A percentile compares a stretch with the other conserved stretches of the same genome.
Evolutionary conservation across 2,329 filamentous ascomycete genomes (phyloP).

Genomic region (Parastagonospora nodorum): DNA sequence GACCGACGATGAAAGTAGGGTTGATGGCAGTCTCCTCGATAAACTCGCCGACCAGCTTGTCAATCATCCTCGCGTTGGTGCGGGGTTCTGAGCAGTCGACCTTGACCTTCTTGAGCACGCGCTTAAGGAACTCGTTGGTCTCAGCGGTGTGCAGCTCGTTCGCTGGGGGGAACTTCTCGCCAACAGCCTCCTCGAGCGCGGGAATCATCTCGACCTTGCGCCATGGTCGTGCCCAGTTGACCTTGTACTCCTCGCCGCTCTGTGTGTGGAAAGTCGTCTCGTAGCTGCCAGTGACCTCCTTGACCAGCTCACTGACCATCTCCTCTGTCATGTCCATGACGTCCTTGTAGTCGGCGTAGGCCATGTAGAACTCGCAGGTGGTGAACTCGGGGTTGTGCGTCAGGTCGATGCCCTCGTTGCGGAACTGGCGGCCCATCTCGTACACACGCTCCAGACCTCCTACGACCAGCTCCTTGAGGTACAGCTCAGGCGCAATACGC

Average conservation of each 20-base stretch:
- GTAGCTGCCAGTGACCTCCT: conserved; percentile 84
- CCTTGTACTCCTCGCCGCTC: conserved; percentile 80
- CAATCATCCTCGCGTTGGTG: conserved; percentile 95
- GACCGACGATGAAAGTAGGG: conserved; percentile 89
- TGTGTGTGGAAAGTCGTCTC: conserved; percentile 86
- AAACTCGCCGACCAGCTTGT: conserved; percentile 90
- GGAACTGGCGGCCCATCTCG: conserved; percentile 93
- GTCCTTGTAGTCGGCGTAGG: conserved; percentile 75
- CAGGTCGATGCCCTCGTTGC: conserved; percentile 88
- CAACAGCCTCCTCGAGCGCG: conserved; percentile 83
- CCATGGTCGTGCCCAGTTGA: conserved; percentile 98
- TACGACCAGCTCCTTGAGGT: conserved; percentile 94
- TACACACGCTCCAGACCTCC: conserved; percentile 94
- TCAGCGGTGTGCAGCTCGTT: conserved; percentile 89
- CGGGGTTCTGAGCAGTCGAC: conserved; percentile 88
- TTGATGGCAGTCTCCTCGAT: conserved; percentile 94
- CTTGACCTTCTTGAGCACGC: conserved; percentile 82
- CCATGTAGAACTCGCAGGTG: conserved; percentile 91
- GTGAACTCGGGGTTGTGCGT: conserved; percentile 99
- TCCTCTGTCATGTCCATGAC: conserved; percentile 91
- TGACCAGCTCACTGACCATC: conserved; percentile 86
- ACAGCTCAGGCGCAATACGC: conserved; percentile 92
- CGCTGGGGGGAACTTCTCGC: conserved; percentile 90
- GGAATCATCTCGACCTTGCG: conserved; percentile 94
- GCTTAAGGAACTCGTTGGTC: conserved; percentile 80